Conservation (phyloP, 2,329 filamentous ascomycete genomes). For the Metarhizium anisopliae region DNA sequence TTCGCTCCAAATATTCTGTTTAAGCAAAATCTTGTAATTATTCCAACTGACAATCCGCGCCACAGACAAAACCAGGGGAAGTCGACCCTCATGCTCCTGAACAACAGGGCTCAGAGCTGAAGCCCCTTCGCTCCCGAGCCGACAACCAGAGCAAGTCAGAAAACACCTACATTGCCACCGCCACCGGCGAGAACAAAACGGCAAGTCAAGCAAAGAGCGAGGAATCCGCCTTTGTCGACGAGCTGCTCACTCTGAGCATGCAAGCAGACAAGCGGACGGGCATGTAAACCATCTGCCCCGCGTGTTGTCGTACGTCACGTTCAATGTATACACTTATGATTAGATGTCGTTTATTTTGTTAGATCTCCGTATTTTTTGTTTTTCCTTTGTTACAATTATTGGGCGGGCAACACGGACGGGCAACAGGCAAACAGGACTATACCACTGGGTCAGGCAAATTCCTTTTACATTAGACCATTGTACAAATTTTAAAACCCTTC, state of each 20-base stretch:
- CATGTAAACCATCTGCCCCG: background rate
- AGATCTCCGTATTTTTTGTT: background rate
- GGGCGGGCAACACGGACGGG: too few relatives aligned
- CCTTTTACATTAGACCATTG: too few relatives aligned
- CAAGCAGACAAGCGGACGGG: slow-evolving; percentile 6
- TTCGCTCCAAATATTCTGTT: too few relatives aligned
- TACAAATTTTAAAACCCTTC: too few relatives aligned
- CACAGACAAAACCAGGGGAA: background rate
- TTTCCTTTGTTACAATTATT: background rate
- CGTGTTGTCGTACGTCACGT: background rate
- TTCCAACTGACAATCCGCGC: background rate
- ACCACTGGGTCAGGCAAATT: background rate
- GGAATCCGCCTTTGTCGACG: slow-evolving; percentile 11
- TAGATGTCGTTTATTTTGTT: background rate
- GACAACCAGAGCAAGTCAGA: background rate
- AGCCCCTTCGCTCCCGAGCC: background rate
- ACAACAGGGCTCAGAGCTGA: background rate
- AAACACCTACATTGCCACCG: slow-evolving; percentile 6
- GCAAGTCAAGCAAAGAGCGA: slow-evolving; percentile 1
- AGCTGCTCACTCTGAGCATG: slow-evolving; percentile 13
- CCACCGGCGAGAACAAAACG: slow-evolving; percentile 5
- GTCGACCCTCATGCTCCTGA: background rate
- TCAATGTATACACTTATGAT: too few relatives aligned
- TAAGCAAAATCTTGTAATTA: too few relatives aligned
- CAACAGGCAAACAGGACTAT: background rate